Conservation (phyloP, 306 rosid genomes). For the Abrus precatorius region DNA sequence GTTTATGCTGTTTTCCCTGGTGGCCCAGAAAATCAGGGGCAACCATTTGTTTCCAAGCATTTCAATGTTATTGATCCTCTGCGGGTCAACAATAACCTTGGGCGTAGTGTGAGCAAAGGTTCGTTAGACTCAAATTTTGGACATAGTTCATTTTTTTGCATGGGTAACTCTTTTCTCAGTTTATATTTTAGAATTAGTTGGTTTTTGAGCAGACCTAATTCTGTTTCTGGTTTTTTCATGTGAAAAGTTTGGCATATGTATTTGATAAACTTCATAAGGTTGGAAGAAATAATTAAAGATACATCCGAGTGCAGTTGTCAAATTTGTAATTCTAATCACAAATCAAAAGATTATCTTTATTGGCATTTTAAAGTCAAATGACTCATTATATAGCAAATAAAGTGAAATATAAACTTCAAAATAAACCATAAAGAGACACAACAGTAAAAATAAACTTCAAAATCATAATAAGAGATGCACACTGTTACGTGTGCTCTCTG, state of each 20-base stretch:
- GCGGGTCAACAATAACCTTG: slow-evolving; percentile 87
- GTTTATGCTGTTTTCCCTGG: slow-evolving; percentile 81
- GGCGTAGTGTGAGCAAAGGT: slow-evolving; percentile 96
- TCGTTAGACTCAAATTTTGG: slow-evolving; percentile 22
- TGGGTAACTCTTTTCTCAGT: not conserved
- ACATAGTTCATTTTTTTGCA: slow-evolving; percentile 12
- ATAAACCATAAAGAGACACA: not conserved
- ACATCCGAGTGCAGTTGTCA: not conserved
- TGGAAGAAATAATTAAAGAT: not conserved
- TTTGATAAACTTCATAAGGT: not conserved
- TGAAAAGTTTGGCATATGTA: not conserved
- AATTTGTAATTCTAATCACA: not conserved
- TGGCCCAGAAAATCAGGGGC: slow-evolving; percentile 78
- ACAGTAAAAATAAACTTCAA: not conserved
- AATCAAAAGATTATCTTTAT: not conserved
- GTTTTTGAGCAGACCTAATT: not conserved
- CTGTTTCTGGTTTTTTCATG: not conserved
- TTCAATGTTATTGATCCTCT: slow-evolving; percentile 90
- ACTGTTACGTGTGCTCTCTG: no score
- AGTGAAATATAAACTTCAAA: not conserved
- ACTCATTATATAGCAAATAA: not conserved
- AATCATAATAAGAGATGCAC: not conserved
- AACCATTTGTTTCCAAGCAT: slow-evolving; percentile 77
- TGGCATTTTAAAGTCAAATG: not conserved
- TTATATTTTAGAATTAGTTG: not conserved